Conservation (phyloP, 805 yeast species). For the Kluyveromyces dobzhanskii region DNA sequence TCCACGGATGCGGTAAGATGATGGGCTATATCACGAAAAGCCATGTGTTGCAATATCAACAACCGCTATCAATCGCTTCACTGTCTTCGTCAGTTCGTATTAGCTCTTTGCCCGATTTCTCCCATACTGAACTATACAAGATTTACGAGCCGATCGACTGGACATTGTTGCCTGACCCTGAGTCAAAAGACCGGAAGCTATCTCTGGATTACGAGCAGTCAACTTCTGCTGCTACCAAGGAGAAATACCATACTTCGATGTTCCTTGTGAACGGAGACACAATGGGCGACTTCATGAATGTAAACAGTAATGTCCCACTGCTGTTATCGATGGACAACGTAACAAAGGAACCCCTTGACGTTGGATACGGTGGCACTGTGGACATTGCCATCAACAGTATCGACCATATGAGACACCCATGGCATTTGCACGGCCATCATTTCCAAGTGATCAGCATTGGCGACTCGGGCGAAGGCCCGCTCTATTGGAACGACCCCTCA, state of each 20-base stretch:
- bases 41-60: slow-evolving; percentile 18
- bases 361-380: slow-evolving; percentile 35
- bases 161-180: slow-evolving; percentile 5
- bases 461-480: slow-evolving; percentile 34
- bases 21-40: slow-evolving; percentile 38
- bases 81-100: slow-evolving; percentile 34
- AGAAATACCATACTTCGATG: slow-evolving; percentile 36
- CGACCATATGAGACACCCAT: slow-evolving; percentile 62
- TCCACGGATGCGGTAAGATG: slow-evolving; percentile 45
- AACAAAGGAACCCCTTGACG: slow-evolving; percentile 33
- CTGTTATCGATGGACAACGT: slow-evolving; percentile 40
- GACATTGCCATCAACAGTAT: slow-evolving; percentile 58
- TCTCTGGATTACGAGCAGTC: slow-evolving; percentile 42
- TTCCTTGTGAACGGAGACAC: slow-evolving; percentile 45
- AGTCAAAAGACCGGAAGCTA: slow-evolving; percentile 31
- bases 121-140: slow-evolving; percentile 15
- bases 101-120: slow-evolving; percentile 30
- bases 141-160: slow-evolving; percentile 15
- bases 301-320: slow-evolving; percentile 16
- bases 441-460: slow-evolving; percentile 45
- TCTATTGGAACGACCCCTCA: slow-evolving; percentile 29
- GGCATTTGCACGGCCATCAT: slow-evolving; percentile 55
- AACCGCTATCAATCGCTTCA: slow-evolving; percentile 31
- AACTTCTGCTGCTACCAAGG: slow-evolving; percentile 35
- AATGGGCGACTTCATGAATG: slow-evolving; percentile 45